Conservation (phyloP, 768 basidiomycete species). For the Lactarius evosmus region DNA sequence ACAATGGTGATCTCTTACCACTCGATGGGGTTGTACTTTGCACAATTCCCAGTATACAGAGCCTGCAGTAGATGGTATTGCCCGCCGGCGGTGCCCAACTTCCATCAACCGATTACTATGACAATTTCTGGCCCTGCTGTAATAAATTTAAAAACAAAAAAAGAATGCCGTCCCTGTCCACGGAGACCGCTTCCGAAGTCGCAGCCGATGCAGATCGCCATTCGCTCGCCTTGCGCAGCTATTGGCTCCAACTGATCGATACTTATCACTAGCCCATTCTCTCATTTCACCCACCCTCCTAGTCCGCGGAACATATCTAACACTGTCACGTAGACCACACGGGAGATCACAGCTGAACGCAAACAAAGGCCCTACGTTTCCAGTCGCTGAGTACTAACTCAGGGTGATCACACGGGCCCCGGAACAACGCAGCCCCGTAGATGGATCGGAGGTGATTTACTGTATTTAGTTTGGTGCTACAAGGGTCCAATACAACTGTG, state of each 20-base stretch:
- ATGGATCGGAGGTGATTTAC: not conserved
- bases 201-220: not conserved
- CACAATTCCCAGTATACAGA: too few species aligned
- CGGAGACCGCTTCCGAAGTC: not conserved
- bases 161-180: too few species aligned
- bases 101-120: too few species aligned
- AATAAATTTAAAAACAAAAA: too few species aligned
- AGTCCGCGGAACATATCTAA: not conserved
- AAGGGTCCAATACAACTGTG: not conserved
- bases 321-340: not conserved
- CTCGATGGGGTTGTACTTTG: too few species aligned
- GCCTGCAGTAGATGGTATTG: too few species aligned
- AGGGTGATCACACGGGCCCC: not conserved
- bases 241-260: not conserved
- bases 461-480: not conserved
- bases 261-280: not conserved
- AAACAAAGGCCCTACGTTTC: not conserved
- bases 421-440: too few species aligned
- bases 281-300: too few species aligned
- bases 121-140: too few species aligned
- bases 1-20: not conserved
- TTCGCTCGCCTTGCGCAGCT: not conserved
- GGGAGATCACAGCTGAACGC: not conserved
- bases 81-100: too few species aligned
- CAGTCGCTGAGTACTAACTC: not conserved